A percentile compares a stretch with the other conserved stretches of the same genome.
Conservation (phyloP, 257 asterid genomes). For the Penstemon newberryi region DNA sequence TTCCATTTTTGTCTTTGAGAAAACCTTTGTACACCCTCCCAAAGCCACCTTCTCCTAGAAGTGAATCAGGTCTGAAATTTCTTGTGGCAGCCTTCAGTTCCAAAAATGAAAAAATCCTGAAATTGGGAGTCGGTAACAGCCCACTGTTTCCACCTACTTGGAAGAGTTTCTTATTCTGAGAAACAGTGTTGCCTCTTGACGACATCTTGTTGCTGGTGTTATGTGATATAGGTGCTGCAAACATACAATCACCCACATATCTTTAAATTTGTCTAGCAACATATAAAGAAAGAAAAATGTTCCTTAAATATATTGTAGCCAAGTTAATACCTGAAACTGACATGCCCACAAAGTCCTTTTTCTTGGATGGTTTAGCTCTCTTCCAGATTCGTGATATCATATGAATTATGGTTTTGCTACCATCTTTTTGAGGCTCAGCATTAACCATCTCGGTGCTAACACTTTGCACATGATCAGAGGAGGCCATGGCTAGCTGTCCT, state of each 20-base stretch:
- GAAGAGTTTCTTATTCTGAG: slow-evolving; percentile 37
- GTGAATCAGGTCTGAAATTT: slow-evolving; percentile 65
- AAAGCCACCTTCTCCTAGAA: slow-evolving; percentile 95
- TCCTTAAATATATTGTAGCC: slow-evolving; percentile 2
- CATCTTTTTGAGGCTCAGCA: slow-evolving; percentile 25
- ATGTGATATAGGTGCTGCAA: slow-evolving; percentile 46
- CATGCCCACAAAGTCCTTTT: slow-evolving; percentile 8
- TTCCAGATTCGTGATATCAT: slow-evolving; percentile 35
- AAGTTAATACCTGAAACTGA: slow-evolving; percentile 37
- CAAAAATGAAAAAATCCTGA: slow-evolving; percentile 54
- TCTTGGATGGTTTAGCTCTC: slow-evolving; percentile 28
- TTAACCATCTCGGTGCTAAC: slow-evolving; percentile 22
- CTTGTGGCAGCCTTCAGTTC: slow-evolving; percentile 73
- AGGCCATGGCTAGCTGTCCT: slow-evolving; percentile 16
- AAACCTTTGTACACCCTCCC: slow-evolving; percentile 92
- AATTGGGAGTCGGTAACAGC: slow-evolving; percentile 55
- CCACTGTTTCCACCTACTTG: slow-evolving; percentile 34
- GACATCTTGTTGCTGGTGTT: slow-evolving; percentile 32
- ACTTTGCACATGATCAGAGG: slow-evolving; percentile 24
- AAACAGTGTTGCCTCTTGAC: slow-evolving; percentile 30
- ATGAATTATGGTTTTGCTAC: slow-evolving; percentile 29
- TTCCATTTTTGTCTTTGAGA: slow-evolving; percentile 56
- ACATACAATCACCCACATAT: slow-evolving; percentile 16
- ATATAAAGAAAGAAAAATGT: slow-evolving; percentile 2
- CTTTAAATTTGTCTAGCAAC: slow-evolving; percentile 11